Percentiles rank a stretch among this genome's conserved stretches.
phyloP scores from a whole-genome alignment of 352 stramenopile genomes.

The Aphanomyces astaci region DNA sequence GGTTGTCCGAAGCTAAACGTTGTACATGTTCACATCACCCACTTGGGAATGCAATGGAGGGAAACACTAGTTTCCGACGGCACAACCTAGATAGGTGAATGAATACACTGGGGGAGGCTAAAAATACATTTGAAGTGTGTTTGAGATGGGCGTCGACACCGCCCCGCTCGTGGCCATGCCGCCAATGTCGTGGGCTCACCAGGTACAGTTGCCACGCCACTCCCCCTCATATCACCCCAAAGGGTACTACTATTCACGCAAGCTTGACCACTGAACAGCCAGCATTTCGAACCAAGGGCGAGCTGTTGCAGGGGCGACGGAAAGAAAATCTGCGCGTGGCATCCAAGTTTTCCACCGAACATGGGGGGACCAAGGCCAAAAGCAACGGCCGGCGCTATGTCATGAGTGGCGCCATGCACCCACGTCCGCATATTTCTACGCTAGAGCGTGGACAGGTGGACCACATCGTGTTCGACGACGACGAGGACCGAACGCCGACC shows the following conservation, averaged over 20 bases:
- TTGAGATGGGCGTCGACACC: neutral
- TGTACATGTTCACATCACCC: no score
- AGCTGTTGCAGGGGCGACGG: constrained; percentile 40
- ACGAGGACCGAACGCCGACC: constrained; percentile 31
- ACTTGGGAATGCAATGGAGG: no score
- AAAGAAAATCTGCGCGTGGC: constrained; percentile 38
- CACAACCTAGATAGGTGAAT: no score
- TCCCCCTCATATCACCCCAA: neutral
- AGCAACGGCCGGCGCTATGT: neutral
- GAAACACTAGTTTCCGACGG: no score
- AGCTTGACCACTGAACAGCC: no score
- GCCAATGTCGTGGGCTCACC: neutral
- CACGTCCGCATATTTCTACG: neutral
- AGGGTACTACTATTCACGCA: no score
- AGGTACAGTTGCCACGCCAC: neutral
- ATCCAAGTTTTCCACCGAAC: constrained; percentile 32
- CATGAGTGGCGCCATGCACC: constrained; percentile 18
- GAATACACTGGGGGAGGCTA: no score
- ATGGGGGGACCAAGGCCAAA: neutral
- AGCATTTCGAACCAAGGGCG: constrained; percentile 33
- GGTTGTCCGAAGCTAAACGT: no score
- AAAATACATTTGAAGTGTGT: neutral
- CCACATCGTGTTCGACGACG: constrained; percentile 25
- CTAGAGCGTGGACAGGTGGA: neutral
- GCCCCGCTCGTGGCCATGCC: constrained; percentile 1